Base-by-base conservation (phyloP, 768 basidiomycete species). In the Cubamyces sp. region DNA sequence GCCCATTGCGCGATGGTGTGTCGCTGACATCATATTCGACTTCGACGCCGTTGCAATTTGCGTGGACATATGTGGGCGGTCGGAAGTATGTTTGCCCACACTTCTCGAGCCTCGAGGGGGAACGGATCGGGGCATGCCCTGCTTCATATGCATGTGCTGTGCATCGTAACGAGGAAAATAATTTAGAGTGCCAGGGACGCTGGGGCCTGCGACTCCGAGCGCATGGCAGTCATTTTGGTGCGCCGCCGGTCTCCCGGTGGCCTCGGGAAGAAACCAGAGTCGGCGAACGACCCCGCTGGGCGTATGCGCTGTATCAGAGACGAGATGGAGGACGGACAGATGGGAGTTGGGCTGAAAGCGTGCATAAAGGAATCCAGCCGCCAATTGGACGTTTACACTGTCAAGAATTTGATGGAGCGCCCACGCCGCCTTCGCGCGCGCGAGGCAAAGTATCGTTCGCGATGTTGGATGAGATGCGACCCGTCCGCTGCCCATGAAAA, bases 401-500 rank as follows among this genome's bases (percentile, higher is more conserved):
- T 61, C 60, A 61, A 34, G 41, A 61, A 49, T 15, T 30, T 61
- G 60, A 61, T 61, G 54, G 60, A 39, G 26, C 49, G 48, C 48
- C 7, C 19, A 28, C 49, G 57, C 49, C 48, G 47, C 34, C 50
- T 19, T 37, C 30, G 26, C 45, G 37, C 37, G n/a, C 26, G 26
- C 54, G 16, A 45, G 14, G 19, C 39, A 28, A 41, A 23, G 53
- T 28, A 19, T 5, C 43, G n/a, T n/a, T 54, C 26, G 45, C 45
- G 16, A 21, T 21, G 19, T 25, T 48, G 47, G 23, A 21, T 14
- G 47, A 26, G 16, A 12, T 25, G 47, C 47, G 25, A 48, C n/a
- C 11, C 19, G 19, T 46, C 19, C 19, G 16, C 25, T 19, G 19
- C 15, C 16, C n/a, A 9, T 23, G 51, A 39, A 26, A 23, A 39